Evolutionary conservation across 129 eudicot species (phyloP).

Genomic region (Deinandra increscens): DNA sequence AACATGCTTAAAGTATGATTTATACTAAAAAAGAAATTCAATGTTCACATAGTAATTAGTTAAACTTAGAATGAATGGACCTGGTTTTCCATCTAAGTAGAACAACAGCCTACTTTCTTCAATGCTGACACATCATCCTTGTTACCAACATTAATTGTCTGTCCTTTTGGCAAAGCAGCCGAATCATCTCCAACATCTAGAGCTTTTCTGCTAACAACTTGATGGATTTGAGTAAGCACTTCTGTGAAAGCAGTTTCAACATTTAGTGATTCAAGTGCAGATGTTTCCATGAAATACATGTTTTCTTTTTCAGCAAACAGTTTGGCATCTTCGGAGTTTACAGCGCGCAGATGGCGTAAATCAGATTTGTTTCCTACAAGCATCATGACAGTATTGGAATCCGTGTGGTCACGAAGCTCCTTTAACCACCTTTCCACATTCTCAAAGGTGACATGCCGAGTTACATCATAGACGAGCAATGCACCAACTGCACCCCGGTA

Average conservation of each 20-base stretch:
- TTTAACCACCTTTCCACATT: conserved; percentile 77
- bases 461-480: conserved; percentile 65
- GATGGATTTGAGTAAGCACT: conserved; percentile 68
- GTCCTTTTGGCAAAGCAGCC: conserved; percentile 63
- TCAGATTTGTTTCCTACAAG: conserved; percentile 81
- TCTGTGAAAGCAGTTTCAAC: conserved; percentile 72
- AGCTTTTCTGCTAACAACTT: conserved; percentile 66
- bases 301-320: conserved; percentile 57
- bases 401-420: conserved; percentile 78
- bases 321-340: conserved; percentile 58
- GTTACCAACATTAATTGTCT: conserved; percentile 56
- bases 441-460: conserved; percentile 70
- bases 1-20: conserved; percentile 28
- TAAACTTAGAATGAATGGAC: conserved; percentile 21
- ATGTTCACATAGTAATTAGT: conserved; percentile 17
- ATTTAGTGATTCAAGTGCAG: conserved; percentile 68
- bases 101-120: conserved; percentile 67
- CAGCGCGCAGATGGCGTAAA: conserved; percentile 69
- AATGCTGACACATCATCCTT: conserved; percentile 74
- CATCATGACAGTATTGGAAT: conserved; percentile 67
- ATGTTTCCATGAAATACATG: conserved; percentile 73
- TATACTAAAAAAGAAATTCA: conserved; percentile 3
- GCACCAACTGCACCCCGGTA: conserved; percentile 84
- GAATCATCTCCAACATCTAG: conserved; percentile 60
- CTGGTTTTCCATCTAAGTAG: conserved; percentile 38